phyloP scores from a whole-genome alignment of 2,329 filamentous ascomycete genomes.

The Grosmannia clavigera region DNA sequence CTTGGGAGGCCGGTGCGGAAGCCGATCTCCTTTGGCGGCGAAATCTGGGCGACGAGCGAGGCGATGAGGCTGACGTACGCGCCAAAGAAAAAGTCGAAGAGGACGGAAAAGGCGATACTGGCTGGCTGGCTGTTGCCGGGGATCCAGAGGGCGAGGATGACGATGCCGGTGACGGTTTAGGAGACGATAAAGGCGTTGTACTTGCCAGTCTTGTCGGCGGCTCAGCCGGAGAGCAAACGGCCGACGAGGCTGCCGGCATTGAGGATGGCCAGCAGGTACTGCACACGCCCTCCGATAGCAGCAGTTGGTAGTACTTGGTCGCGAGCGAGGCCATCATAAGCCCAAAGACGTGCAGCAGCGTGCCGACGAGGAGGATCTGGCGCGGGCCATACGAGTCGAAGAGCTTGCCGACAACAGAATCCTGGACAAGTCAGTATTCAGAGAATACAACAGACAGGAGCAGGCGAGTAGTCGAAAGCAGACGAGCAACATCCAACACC shows the following conservation, averaged over 20 bases:
- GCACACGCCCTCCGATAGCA: conserved; percentile 16
- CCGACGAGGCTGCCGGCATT: conserved; percentile 24
- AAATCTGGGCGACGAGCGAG: conserved; percentile 36
- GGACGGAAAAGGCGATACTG: conserved; percentile 25
- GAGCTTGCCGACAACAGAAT: conserved; percentile 46
- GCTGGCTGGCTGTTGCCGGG: conserved; percentile 18
- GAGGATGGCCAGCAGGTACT: conserved; percentile 16
- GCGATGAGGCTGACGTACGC: conserved; percentile 27
- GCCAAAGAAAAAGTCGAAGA: conserved; percentile 30
- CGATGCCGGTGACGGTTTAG: conserved; percentile 26
- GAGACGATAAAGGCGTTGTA: conserved; percentile 33
- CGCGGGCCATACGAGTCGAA: conserved; percentile 49
- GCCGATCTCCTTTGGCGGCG: conserved; percentile 40
- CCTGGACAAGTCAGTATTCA: not conserved
- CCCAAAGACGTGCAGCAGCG: conserved; percentile 39
- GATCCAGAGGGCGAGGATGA: conserved; percentile 31
- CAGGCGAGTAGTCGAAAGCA: too few species aligned
- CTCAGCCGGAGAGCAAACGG: conserved; percentile 14
- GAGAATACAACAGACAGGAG: not conserved
- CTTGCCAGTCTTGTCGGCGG: conserved; percentile 24
- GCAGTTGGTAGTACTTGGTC: conserved; percentile 18
- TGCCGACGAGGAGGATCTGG: conserved; percentile 33
- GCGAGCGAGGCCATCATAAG: conserved; percentile 45
- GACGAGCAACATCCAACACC: not conserved
- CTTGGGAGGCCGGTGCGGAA: conserved; percentile 33